These are phyloP conservation scores for Penicillium sp. DNA, from an alignment of 2,329 filamentous ascomycete genomes.

Conservation along the genomic window DNA sequence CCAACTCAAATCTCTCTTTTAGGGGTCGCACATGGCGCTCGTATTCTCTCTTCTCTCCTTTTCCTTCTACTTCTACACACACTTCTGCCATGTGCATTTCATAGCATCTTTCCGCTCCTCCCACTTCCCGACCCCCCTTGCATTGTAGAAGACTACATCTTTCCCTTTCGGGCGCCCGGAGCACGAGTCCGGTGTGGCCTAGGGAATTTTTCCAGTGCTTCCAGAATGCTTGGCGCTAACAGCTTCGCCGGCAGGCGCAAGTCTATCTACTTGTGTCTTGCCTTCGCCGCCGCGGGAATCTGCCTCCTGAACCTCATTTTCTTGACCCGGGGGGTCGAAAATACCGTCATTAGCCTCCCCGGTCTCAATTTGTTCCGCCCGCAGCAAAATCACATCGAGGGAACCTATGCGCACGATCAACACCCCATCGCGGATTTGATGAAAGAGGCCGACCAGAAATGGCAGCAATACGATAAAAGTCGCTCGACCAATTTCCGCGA, in stretches of 20 bases:
- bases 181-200: not conserved
- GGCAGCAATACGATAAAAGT: slow-evolving; percentile 30
- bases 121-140: not conserved
- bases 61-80: not conserved
- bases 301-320: slow-evolving; percentile 15
- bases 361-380: slow-evolving; percentile 3
- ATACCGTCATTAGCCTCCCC: slow-evolving; percentile 6
- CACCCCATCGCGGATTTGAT: slow-evolving; percentile 37
- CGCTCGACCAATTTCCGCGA: slow-evolving; percentile 39
- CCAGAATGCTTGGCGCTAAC: slow-evolving; percentile 13
- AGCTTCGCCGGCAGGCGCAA: slow-evolving; percentile 14
- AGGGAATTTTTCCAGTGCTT: not conserved
- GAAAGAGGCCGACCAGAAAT: slow-evolving; percentile 35
- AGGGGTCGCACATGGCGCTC: not conserved
- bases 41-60: not conserved
- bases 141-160: slow-evolving; percentile 1
- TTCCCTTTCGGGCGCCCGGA: not conserved
- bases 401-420: slow-evolving; percentile 10
- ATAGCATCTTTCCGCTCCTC: not conserved
- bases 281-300: slow-evolving; percentile 6
- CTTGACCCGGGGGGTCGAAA: slow-evolving; percentile 8
- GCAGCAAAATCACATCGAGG: slow-evolving; percentile 4
- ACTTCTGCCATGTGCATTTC: not conserved
- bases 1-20: not conserved
- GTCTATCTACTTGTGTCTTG: slow-evolving; percentile 13